Evolutionary conservation across 768 basidiomycete species (phyloP), one percentile per base, ranked within the genome.

Genomic region (Pholiota conissans): DNA sequence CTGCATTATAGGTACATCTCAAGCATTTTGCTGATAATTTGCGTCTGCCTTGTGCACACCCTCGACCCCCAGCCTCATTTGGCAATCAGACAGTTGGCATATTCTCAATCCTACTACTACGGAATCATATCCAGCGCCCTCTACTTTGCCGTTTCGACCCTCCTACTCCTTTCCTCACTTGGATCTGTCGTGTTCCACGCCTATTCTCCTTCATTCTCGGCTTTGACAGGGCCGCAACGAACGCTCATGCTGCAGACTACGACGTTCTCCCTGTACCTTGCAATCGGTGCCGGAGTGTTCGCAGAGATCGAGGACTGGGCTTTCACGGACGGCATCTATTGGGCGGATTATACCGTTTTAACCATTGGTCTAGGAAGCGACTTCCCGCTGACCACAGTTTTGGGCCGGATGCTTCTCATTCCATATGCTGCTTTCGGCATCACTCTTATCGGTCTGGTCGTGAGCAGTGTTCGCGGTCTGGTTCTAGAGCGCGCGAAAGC

Each of bases 231-330:
- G 11, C 72, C 76, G 3, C 78, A 78, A 59, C 73, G 76, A 9
- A 77, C 73, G 0, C 60, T 78, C 7, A 78, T 78, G 78, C 71
- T 79, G 4, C 76, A 79, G 57, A 74, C 75, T 18, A 73, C 74
- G 34, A 58, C 71, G 2, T 78, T 76, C 61, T 66, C 73, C 1
- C 55, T 74, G 3, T 78, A 79, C 49, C 71, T 78, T 22, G 71
- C 75, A 2, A 61, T 73, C 4, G 74, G 76, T 13, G 77, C 72
- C 1, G 75, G 69, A 0, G 65, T 79, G 6, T 78, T 76, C 55
- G 61, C 74, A 5, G 47, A 52, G 0, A 60, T 76, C 18, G 74
- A 78, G 49, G 65, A 62, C 5, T 77, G 76, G 76, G 55, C 62
- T 18, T 79, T 71, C 57, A 59, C 71, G 22, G 74, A 79, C 47